Evolutionary conservation across 768 basidiomycete species (phyloP).

Genomic region (Podaxis sp.): DNA sequence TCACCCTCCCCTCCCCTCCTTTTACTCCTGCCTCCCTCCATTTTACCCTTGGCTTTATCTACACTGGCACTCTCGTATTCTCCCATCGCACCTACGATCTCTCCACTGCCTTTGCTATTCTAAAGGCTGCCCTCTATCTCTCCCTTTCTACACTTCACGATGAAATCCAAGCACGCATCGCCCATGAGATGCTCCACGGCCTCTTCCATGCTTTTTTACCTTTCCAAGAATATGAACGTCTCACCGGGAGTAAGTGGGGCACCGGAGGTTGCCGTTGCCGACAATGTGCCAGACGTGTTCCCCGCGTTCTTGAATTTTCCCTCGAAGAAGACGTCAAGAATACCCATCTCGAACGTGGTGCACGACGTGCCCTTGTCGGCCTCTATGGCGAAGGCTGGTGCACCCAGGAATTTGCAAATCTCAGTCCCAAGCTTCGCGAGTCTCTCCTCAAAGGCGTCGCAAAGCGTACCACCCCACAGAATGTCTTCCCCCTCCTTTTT

Average conservation of each 20-base stretch:
- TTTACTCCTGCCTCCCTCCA: conserved; percentile 94
- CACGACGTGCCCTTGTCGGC: conserved; percentile 74
- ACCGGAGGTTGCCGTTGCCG: conserved; percentile 82
- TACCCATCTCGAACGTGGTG: conserved; percentile 64
- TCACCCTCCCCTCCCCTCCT: conserved; percentile 85
- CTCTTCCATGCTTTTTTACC: conserved; percentile 83
- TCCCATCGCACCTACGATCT: conserved; percentile 93
- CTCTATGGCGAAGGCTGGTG: conserved; percentile 92
- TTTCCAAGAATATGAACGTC: conserved; percentile 74
- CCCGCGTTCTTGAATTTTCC: conserved; percentile 83
- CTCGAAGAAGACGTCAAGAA: conserved; percentile 76
- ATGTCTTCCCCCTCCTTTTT: conserved; percentile 68
- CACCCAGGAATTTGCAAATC: conserved; percentile 72
- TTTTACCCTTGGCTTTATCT: conserved; percentile 93
- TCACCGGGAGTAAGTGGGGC: conserved; percentile 78
- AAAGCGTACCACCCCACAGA: conserved; percentile 64
- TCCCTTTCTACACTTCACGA: conserved; percentile 67
- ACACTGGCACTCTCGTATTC: conserved; percentile 92
- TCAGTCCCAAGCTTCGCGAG: conserved; percentile 66
- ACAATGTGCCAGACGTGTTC: conserved; percentile 78
- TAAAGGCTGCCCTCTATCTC: conserved; percentile 82
- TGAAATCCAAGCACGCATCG: conserved; percentile 82
- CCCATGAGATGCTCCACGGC: conserved; percentile 88
- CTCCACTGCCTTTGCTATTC: conserved; percentile 86
- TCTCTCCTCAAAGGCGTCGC: conserved; percentile 71